These are phyloP conservation scores for Penicillium angulare DNA, from an alignment of 495 filamentous ascomycete genomes.

Conservation along the genomic window DNA sequence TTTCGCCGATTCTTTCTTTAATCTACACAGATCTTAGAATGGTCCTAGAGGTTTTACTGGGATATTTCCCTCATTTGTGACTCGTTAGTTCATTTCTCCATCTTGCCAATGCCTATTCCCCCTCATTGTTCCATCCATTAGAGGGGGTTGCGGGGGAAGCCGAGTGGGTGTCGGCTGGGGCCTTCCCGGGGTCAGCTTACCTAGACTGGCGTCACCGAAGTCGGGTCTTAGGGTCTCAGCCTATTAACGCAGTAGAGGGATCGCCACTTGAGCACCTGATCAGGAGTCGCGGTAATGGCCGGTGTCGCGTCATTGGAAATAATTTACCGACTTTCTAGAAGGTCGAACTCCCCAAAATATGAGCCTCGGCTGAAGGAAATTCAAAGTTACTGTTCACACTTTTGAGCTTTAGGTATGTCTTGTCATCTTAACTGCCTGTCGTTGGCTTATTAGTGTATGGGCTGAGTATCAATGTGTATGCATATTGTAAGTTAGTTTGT, in stretches of 20 bases:
- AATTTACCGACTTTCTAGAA: no score
- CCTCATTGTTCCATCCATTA: not conserved
- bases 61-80: no score
- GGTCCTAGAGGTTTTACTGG: not conserved
- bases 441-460: no score
- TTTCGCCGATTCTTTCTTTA: not conserved
- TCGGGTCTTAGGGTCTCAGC: constrained; percentile 6
- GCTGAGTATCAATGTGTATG: no score
- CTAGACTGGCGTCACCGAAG: constrained; percentile 6
- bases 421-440: no score
- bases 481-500: no score
- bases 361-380: no score
- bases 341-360: no score
- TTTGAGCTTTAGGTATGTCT: no score
- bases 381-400: no score
- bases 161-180: constrained; percentile 11
- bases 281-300: not conserved
- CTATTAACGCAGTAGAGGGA: no score
- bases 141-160: constrained; percentile 2
- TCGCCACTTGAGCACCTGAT: not conserved
- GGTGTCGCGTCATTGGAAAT: not conserved
- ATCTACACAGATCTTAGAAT: not conserved
- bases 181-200: constrained; percentile 17
- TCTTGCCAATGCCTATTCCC: not conserved
- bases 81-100: not conserved